These are phyloP conservation scores for Dendrobium chrysotoxum DNA, from an alignment of 106 monocot species.

Conservation along the genomic window DNA sequence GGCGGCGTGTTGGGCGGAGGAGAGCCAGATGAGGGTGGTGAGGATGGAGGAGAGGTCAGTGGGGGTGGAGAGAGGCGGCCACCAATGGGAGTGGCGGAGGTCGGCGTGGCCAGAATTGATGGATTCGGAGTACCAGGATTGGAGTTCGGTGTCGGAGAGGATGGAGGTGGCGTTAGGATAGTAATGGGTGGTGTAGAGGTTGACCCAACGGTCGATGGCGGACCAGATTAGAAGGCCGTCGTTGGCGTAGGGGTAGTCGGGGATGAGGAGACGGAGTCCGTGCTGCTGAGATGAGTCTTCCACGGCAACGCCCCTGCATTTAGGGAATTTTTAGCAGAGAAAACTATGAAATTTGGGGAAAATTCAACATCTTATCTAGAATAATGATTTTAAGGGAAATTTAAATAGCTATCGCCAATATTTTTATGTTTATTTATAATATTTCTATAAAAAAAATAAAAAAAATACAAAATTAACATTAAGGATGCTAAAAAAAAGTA, in stretches of 20 bases:
- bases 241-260: slow-evolving; percentile 81
- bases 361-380: too few species aligned
- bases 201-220: slow-evolving; percentile 48
- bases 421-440: too few species aligned
- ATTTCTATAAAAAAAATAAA: too few species aligned
- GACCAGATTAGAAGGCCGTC: slow-evolving; percentile 87
- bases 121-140: slow-evolving; percentile 65
- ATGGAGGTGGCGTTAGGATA: slow-evolving; percentile 40
- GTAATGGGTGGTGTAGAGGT: slow-evolving; percentile 37
- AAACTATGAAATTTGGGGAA: background rate
- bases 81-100: slow-evolving; percentile 49
- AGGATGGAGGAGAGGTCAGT: slow-evolving; percentile 42
- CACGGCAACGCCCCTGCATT: slow-evolving; percentile 69
- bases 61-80: slow-evolving; percentile 54
- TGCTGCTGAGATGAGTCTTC: slow-evolving; percentile 57
- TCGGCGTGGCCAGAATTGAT: slow-evolving; percentile 69
- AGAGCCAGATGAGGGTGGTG: slow-evolving; percentile 77
- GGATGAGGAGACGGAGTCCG: slow-evolving; percentile 52
- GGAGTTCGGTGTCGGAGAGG: slow-evolving; percentile 56
- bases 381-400: too few species aligned
- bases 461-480: too few species aligned
- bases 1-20: slow-evolving; percentile 88
- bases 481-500: too few species aligned
- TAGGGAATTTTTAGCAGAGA: background rate
- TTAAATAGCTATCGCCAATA: too few species aligned